A percentile compares a stretch with the other conserved stretches of the same genome.
phyloP scores from a whole-genome alignment of 2,329 filamentous ascomycete species.

The Arachnomyces sp. region DNA sequence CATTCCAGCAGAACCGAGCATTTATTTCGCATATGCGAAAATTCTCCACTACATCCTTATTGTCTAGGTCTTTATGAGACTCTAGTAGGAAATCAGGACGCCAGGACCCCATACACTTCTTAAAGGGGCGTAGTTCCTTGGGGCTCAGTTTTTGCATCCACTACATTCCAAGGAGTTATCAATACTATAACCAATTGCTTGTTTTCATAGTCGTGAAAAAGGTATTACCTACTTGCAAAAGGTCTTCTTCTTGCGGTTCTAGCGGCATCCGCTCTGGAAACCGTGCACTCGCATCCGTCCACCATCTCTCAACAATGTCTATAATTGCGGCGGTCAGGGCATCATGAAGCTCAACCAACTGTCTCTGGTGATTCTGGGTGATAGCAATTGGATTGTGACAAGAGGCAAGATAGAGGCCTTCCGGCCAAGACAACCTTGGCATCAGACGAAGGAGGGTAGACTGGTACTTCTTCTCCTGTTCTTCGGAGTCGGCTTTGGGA shows the following conservation, averaged over 20 bases:
- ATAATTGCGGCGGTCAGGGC: constrained; percentile 17
- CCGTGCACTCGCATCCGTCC: constrained; percentile 15
- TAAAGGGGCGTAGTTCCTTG: constrained; percentile 6
- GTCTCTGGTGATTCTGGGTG: constrained; percentile 5
- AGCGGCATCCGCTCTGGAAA: constrained; percentile 22
- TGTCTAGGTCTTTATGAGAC: too few species aligned
- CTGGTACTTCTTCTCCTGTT: constrained; percentile 3
- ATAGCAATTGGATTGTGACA: constrained; percentile 5
- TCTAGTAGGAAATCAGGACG: constrained; percentile 15
- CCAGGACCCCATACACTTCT: constrained; percentile 13
- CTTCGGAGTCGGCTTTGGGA: too few species aligned
- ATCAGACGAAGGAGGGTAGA: constrained; percentile 1
- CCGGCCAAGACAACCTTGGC: constrained; percentile 5
- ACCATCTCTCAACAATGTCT: constrained; percentile 24
- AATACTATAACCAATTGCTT: not conserved
- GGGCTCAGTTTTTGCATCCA: constrained; percentile 6
- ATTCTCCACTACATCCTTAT: not conserved
- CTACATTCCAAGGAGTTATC: not conserved
- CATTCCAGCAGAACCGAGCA: constrained; percentile 10
- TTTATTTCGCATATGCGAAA: constrained; percentile 17
- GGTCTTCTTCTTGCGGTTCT: constrained; percentile 18
- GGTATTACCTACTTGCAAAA: constrained; percentile 13
- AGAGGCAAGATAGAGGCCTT: constrained; percentile 1
- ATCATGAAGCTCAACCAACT: constrained; percentile 12
- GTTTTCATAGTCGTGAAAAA: not conserved